phyloP scores from a whole-genome alignment of 805 yeast genomes.

The Maudiozyma serrabonitensis region DNA sequence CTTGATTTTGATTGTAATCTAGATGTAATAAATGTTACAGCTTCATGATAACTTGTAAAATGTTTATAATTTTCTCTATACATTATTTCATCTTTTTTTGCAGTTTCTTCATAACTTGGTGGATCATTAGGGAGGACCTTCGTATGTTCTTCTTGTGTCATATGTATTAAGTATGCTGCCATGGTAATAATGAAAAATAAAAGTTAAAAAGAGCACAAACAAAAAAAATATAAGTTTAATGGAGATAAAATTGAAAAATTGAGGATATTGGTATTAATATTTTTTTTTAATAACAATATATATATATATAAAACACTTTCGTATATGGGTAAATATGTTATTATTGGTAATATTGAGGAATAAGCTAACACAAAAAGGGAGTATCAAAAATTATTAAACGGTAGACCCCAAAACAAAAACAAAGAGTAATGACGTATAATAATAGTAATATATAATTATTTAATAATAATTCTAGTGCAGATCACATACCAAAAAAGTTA shows the following conservation, averaged over 20 bases:
- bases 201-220: not conserved
- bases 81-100: conserved; percentile 6
- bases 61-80: not conserved
- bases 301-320: too few species aligned
- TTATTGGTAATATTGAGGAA: too few species aligned
- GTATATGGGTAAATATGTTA: not conserved
- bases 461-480: too few species aligned
- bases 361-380: too few species aligned
- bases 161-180: not conserved
- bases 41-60: not conserved
- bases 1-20: conserved; percentile 1
- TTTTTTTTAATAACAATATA: too few species aligned
- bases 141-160: not conserved
- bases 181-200: not conserved
- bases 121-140: conserved; percentile 13
- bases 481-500: not conserved
- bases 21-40: not conserved
- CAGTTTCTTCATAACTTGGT: conserved; percentile 22
- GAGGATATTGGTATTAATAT: too few species aligned
- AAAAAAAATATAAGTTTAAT: not conserved
- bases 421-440: too few species aligned
- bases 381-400: too few species aligned
- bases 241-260: not conserved
- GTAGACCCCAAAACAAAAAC: too few species aligned
- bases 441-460: too few species aligned